These are phyloP conservation scores for Stephania cephalantha DNA, from an alignment of 164 flowering plant genomes.

Conservation along the genomic window DNA sequence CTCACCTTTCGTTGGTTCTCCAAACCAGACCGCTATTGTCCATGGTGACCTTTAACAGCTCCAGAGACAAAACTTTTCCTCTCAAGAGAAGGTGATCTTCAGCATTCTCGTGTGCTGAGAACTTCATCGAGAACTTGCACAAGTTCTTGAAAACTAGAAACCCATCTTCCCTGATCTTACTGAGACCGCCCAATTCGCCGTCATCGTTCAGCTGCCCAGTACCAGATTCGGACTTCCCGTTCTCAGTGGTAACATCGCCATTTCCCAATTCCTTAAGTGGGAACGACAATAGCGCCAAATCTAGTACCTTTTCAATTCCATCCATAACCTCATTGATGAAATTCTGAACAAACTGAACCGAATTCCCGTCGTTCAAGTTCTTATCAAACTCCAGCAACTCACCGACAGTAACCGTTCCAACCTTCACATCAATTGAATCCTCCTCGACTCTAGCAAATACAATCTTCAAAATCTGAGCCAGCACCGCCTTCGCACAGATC, in stretches of 20 bases:
- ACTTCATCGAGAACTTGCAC: conserved; percentile 95
- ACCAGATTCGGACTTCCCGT: conserved; percentile 18
- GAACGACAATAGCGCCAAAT: conserved; percentile 8
- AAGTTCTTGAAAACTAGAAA: conserved; percentile 74
- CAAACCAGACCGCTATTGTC: conserved; percentile 74
- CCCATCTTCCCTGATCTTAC: conserved; percentile 85
- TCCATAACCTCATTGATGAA: conserved; percentile 62
- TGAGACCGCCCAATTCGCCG: conserved; percentile 26
- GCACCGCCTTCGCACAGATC: conserved; percentile 87
- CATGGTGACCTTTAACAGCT: conserved; percentile 71
- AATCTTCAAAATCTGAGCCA: conserved; percentile 81
- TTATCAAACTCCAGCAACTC: conserved; percentile 77
- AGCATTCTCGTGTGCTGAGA: conserved; percentile 69
- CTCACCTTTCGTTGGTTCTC: conserved; percentile 78
- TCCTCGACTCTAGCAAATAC: conserved; percentile 73
- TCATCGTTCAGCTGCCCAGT: conserved; percentile 19
- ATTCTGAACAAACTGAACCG: conserved; percentile 64
- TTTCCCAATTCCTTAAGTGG: conserved; percentile 18
- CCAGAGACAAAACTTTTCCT: conserved; percentile 86
- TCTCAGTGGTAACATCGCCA: conserved; percentile 15
- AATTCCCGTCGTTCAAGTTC: conserved; percentile 68
- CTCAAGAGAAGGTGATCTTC: conserved; percentile 87
- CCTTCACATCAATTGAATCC: conserved; percentile 45
- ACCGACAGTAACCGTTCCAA: conserved; percentile 43
- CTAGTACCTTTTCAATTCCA: conserved; percentile 32